Evolutionary conservation across 2,329 filamentous ascomycete species (phyloP).

Genomic region (Chaetomiaceae sp.): DNA sequence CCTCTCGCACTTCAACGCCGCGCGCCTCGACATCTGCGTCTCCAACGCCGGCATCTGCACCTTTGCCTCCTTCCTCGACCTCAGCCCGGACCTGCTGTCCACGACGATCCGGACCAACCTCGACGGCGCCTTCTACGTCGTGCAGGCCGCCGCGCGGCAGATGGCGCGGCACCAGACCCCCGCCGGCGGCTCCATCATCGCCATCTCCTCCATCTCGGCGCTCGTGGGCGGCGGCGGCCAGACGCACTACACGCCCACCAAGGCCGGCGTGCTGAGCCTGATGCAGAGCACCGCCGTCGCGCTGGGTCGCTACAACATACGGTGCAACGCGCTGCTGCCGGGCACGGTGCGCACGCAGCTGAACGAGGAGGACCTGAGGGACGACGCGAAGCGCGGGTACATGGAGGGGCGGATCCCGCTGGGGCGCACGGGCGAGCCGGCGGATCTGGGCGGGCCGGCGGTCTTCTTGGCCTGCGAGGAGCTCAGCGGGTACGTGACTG

Average conservation of each 20-base stretch:
- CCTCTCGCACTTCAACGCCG: conserved; percentile 53
- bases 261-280: conserved; percentile 73
- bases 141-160: conserved; percentile 78
- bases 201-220: conserved; percentile 67
- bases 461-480: conserved; percentile 78
- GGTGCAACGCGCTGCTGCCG: conserved; percentile 79
- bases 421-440: conserved; percentile 65
- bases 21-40: conserved; percentile 70
- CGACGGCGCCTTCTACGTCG: conserved; percentile 80
- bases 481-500: conserved; percentile 76
- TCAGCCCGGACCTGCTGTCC: conserved; percentile 65
- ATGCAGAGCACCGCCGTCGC: conserved; percentile 83
- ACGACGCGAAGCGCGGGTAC: conserved; percentile 66
- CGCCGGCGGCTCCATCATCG: conserved; percentile 76
- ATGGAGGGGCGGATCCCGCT: conserved; percentile 80
- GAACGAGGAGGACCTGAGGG: conserved; percentile 75
- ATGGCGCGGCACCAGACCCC: conserved; percentile 63
- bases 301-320: conserved; percentile 67
- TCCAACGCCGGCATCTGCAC: conserved; percentile 86
- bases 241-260: conserved; percentile 84
- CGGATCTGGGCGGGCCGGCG: conserved; percentile 77
- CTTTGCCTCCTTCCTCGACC: conserved; percentile 79
- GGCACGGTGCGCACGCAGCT: conserved; percentile 81
- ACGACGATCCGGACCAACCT: conserved; percentile 76
- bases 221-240: conserved; percentile 75